Evolutionary conservation across 768 basidiomycete genomes (phyloP).

Genomic region (Macrocybe gigantea): DNA sequence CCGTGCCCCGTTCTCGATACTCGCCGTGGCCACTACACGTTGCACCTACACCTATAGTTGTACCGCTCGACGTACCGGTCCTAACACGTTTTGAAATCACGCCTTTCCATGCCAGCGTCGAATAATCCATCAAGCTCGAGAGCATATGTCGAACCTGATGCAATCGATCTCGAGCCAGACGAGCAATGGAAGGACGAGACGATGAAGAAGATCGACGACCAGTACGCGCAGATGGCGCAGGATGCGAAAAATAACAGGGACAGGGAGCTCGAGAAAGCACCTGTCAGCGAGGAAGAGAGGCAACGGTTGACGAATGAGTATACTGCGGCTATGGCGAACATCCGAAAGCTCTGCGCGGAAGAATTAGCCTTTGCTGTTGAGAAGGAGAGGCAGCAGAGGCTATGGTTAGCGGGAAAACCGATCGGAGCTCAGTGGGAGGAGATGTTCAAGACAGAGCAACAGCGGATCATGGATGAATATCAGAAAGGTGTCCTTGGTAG

Average conservation of each 20-base stretch:
- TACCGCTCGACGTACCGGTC: too few species aligned
- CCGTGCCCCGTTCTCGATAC: too few species aligned
- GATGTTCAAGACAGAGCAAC: conserved; percentile 27
- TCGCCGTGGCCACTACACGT: too few species aligned
- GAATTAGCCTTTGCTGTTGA: conserved; percentile 38
- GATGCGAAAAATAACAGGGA: conserved; percentile 60
- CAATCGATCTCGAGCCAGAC: conserved; percentile 42
- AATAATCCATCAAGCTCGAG: conserved; percentile 10
- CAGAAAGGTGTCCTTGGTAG: conserved; percentile 17
- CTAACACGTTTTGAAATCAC: too few species aligned
- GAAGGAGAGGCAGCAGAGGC: conserved; percentile 44
- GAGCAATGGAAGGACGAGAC: conserved; percentile 47
- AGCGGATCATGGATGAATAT: conserved; percentile 43
- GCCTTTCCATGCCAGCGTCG: too few species aligned
- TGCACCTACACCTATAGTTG: too few species aligned
- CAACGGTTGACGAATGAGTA: conserved; percentile 34
- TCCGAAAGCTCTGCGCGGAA: conserved; percentile 39
- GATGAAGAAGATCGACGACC: conserved; percentile 43
- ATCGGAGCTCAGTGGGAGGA: conserved; percentile 22
- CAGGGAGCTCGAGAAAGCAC: conserved; percentile 38
- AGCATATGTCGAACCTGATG: conserved; percentile 15
- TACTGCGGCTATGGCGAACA: conserved; percentile 32
- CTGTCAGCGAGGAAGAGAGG: conserved; percentile 24
- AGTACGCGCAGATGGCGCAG: conserved; percentile 37
- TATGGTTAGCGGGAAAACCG: conserved; percentile 36